Conservation (phyloP, 2,329 filamentous ascomycete species). For the Fusarium foetens region DNA sequence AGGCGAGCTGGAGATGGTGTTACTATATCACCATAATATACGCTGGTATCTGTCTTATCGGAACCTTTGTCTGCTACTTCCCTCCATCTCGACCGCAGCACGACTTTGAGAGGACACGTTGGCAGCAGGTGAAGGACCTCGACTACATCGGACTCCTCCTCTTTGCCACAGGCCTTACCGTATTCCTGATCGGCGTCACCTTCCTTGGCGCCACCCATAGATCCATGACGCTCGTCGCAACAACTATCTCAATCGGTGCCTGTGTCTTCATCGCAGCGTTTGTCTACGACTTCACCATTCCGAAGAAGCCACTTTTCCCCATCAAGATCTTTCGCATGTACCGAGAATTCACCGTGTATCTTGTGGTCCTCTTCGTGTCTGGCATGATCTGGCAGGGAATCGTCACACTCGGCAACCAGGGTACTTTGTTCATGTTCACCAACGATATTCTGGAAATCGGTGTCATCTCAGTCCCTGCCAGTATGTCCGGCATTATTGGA, state of each 20-base stretch:
- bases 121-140: slow-evolving; percentile 15
- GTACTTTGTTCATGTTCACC: slow-evolving; percentile 12
- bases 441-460: slow-evolving; percentile 6
- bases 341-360: slow-evolving; percentile 11
- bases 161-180: slow-evolving; percentile 2
- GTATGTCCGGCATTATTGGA: slow-evolving; percentile 3
- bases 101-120: slow-evolving; percentile 15
- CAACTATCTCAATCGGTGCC: not conserved
- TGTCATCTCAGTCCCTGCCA: not conserved
- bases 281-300: slow-evolving; percentile 10
- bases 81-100: slow-evolving; percentile 9
- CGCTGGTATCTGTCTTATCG: not conserved
- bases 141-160: slow-evolving; percentile 15
- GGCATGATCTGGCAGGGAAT: slow-evolving; percentile 18
- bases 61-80: slow-evolving; percentile 16
- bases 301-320: slow-evolving; percentile 2
- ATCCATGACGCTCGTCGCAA: slow-evolving; percentile 4
- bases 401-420: not conserved
- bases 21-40: slow-evolving; percentile 18
- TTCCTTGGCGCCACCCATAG: slow-evolving; percentile 3
- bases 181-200: not conserved
- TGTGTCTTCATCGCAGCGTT: slow-evolving; percentile 10
- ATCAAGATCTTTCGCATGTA: slow-evolving; percentile 8
- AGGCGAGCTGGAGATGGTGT: slow-evolving; percentile 12
- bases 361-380: slow-evolving; percentile 4